A percentile compares a stretch with the other conserved stretches of the same genome.
Evolutionary conservation across 768 basidiomycete genomes (phyloP).

Genomic region (Sporobolomyces roseus): DNA sequence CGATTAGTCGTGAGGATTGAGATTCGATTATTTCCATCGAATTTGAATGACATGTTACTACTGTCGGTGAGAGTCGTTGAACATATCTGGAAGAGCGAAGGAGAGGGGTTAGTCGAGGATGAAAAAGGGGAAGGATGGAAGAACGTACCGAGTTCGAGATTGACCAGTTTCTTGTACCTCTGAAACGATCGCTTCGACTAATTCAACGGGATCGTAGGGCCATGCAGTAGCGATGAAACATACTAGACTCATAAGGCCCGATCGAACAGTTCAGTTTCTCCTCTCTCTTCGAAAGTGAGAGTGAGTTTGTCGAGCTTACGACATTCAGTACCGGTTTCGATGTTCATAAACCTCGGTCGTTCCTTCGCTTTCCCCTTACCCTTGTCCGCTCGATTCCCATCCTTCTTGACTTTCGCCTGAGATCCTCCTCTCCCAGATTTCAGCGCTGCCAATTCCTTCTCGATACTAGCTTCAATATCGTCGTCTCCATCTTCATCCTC

Average conservation of each 20-base stretch:
- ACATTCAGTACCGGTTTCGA: conserved; percentile 39
- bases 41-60: conserved; percentile 28
- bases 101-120: background rate
- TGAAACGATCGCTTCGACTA: conserved; percentile 32
- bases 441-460: conserved; percentile 27
- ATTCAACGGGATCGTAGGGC: conserved; percentile 40
- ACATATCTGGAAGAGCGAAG: background rate
- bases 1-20: conserved; percentile 14
- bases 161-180: conserved; percentile 34
- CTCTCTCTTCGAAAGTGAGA: rapidly evolving
- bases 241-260: no score
- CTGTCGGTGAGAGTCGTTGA: conserved; percentile 30
- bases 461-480: conserved; percentile 33
- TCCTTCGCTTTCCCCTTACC: conserved; percentile 28
- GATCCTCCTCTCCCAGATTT: conserved; percentile 14
- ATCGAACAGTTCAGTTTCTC: no score
- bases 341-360: conserved; percentile 38
- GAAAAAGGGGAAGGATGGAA: background rate
- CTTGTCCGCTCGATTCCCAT: no score
- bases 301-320: conserved; percentile 13
- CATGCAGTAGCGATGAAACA: conserved; percentile 36
- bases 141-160: conserved; percentile 28
- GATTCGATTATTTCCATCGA: conserved; percentile 25
- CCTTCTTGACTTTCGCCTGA: background rate
- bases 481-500: conserved; percentile 34